phyloP scores from a whole-genome alignment of 805 yeast genomes.

The Spencermartinsiella europaea region DNA sequence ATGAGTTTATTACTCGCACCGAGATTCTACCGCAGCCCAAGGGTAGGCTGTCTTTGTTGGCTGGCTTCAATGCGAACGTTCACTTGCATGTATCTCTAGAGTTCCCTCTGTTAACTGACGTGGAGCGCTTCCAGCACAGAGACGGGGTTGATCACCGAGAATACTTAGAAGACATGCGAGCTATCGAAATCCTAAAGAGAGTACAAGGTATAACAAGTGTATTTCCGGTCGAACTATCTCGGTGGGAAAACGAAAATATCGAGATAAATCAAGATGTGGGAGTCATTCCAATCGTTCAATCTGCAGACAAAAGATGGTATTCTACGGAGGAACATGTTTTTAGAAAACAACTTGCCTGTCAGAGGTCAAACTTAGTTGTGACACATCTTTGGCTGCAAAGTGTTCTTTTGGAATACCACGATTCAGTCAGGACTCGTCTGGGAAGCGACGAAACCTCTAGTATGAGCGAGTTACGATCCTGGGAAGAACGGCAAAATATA shows the following conservation, averaged over 20 bases:
- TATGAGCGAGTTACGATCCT: slow-evolving; percentile 5
- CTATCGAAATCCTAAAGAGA: slow-evolving; percentile 4
- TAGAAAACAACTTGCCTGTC: slow-evolving; percentile 10
- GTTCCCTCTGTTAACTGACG: background rate
- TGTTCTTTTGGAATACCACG: slow-evolving; percentile 9
- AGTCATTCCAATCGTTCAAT: background rate
- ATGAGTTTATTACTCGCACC: slow-evolving; percentile 65
- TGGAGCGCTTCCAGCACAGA: background rate
- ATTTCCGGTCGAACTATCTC: slow-evolving; percentile 5
- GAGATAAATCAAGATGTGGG: background rate
- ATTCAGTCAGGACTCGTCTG: background rate
- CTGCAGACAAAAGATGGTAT: slow-evolving; percentile 6
- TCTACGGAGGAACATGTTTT: background rate
- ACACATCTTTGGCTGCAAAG: slow-evolving; percentile 14
- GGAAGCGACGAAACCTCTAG: background rate
- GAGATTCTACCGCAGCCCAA: slow-evolving; percentile 45
- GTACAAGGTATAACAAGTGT: slow-evolving; percentile 2
- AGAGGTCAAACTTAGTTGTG: slow-evolving; percentile 10
- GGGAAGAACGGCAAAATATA: slow-evolving; percentile 11
- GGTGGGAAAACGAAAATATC: background rate
- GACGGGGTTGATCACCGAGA: background rate
- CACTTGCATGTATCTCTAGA: slow-evolving; percentile 10
- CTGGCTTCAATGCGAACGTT: slow-evolving; percentile 12
- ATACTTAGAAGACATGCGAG: slow-evolving; percentile 3
- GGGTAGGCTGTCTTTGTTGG: slow-evolving; percentile 25